Base-by-base conservation (phyloP, 257 asterid genomes). In the Penstemon eatonii region DNA sequence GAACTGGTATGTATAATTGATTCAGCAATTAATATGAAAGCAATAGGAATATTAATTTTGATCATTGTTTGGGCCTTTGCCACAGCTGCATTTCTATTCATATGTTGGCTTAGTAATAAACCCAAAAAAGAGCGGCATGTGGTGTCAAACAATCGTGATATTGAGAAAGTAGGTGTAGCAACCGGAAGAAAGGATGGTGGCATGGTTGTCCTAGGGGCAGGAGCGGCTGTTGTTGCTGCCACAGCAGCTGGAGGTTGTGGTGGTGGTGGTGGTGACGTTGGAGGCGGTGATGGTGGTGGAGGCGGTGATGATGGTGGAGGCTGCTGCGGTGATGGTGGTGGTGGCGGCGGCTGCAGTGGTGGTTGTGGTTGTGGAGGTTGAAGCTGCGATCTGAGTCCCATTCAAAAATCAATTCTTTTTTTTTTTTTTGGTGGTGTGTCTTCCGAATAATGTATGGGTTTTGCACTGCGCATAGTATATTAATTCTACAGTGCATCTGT, bases 181-280 rank as follows among this genome's bases (percentile, higher is more conserved):
- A 33, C 51, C 9, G 51, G 68, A 11, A 60, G 62, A 44, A 75
- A 67, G 49, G 82, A 76, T 43, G 80, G 80, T 15, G 70, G 73
- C 3, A 73, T 78, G 84, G 77, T 69, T 41, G 75, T 81, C 65
- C 67, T 76, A 8, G 81, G 78, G 10, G 80, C 69, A 1, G 80
- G 84, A 6, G 89, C 82, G 1, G 85, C 75, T 0, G 74, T 69
- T 1, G 76, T 71, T 5, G 84, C 71, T 43, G 85, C 72, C 44
- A 60, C 78, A 0, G 71, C 13, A 1, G 78, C 38, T 10, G 44
- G 68, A 3, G 13, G 51, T 11, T 2, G 18, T 0, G 68, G 45
- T 2, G 68, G 73, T 13, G 25, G 18, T 0, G 68, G 45, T 2
- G 68, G 73, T 13, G 25, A 70, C 2, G 71, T 62, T 1, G 53